These are phyloP conservation scores for Roridomyces roridus DNA, from an alignment of 768 basidiomycete genomes.

Conservation along the genomic window DNA sequence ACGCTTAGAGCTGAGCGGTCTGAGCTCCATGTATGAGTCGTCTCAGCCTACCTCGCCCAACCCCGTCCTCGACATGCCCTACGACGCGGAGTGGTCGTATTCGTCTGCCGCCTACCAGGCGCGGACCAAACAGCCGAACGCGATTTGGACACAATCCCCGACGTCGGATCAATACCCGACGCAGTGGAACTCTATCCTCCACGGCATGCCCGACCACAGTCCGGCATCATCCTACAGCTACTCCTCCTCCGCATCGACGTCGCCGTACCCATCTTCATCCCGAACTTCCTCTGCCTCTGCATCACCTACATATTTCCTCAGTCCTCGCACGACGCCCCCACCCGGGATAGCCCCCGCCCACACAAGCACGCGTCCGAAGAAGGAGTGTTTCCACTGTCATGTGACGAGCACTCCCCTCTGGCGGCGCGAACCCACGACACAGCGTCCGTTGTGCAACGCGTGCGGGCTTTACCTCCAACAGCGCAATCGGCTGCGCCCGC, in stretches of 20 bases:
- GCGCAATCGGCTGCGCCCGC: no score
- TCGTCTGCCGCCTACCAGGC: not conserved
- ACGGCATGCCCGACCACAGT: no score
- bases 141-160: not conserved
- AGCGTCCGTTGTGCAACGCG: no score
- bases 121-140: not conserved
- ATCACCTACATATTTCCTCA: not conserved
- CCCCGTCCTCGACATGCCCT: constrained; percentile 2
- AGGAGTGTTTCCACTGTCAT: no score
- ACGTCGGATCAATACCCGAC: not conserved
- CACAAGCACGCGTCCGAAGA: not conserved
- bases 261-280: not conserved
- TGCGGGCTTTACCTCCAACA: no score
- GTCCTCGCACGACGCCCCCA: not conserved
- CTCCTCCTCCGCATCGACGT: not conserved
- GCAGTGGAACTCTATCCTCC: not conserved
- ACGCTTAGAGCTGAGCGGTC: constrained; percentile 8
- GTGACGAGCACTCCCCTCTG: no score
- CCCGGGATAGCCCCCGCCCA: not conserved
- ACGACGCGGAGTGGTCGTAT: not conserved
- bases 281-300: not conserved
- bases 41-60: not conserved
- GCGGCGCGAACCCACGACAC: no score
- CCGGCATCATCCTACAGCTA: no score
- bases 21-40: constrained; percentile 14